Percentiles rank a stretch among this genome's conserved stretches.
Conservation (phyloP, 108 stramenopile species). For the Fragilaria radians region DNA sequence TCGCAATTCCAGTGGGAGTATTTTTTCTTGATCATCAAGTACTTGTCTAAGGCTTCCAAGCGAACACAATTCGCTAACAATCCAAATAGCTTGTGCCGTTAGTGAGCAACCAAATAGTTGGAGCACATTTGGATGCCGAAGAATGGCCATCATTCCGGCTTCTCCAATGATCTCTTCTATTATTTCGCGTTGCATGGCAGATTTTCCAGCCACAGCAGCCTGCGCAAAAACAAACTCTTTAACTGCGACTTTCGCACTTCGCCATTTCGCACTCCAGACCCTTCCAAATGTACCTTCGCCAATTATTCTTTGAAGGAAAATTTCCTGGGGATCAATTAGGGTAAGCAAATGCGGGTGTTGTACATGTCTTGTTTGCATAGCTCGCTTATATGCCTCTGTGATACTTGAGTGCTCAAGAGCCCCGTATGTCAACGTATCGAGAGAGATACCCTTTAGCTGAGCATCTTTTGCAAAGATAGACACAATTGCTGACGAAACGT, state of each 20-base stretch:
- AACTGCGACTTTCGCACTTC: slow-evolving; percentile 90
- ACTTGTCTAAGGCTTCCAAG: slow-evolving; percentile 89
- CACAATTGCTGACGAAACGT: slow-evolving; percentile 49
- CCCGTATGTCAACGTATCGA: slow-evolving; percentile 80
- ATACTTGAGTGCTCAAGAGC: slow-evolving; percentile 61
- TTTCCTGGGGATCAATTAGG: slow-evolving; percentile 93
- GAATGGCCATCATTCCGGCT: slow-evolving; percentile 96
- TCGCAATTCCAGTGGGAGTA: slow-evolving; percentile 42
- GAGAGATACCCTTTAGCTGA: slow-evolving; percentile 67
- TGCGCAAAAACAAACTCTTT: slow-evolving; percentile 99
- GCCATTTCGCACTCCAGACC: slow-evolving; percentile 96
- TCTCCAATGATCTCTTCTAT: slow-evolving; percentile 98
- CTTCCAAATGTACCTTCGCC: slow-evolving; percentile 97
- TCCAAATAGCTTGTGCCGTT: slow-evolving; percentile 96
- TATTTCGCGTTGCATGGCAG: slow-evolving; percentile 91
- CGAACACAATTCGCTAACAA: slow-evolving; percentile 90
- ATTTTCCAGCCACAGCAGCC: slow-evolving; percentile 93
- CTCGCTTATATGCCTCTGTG: slow-evolving; percentile 74
- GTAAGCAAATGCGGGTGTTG: slow-evolving; percentile 83
- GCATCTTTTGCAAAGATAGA: slow-evolving; percentile 50
- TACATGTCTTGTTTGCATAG: slow-evolving; percentile 88
- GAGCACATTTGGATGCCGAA: slow-evolving; percentile 93
- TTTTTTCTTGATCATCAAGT: slow-evolving; percentile 78
- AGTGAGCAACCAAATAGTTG: slow-evolving; percentile 95
- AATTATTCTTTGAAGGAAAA: slow-evolving; percentile 91